phyloP scores from a whole-genome alignment of 2,329 filamentous ascomycete genomes.

The Ceratocystis colombiana region DNA sequence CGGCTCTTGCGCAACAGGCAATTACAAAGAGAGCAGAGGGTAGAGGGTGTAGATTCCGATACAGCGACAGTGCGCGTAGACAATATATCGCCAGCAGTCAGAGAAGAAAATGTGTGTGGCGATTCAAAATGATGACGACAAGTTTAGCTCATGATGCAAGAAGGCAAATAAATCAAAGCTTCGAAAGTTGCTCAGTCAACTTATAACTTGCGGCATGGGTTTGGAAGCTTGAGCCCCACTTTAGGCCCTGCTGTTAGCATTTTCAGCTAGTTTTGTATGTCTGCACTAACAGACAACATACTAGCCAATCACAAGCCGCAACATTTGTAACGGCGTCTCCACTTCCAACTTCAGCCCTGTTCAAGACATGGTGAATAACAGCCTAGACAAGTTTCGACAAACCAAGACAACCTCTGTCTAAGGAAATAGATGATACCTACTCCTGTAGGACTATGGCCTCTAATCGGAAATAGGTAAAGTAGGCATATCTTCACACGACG shows the following conservation, averaged over 20 bases:
- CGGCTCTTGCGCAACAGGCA: not conserved
- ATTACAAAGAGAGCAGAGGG: not conserved
- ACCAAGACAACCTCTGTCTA: no score
- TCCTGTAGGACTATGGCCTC: no score
- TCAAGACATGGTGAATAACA: not conserved
- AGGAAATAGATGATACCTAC: no score
- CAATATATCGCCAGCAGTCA: not conserved
- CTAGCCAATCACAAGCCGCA: not conserved
- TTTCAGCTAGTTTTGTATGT: not conserved
- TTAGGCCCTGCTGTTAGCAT: not conserved
- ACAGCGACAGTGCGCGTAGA: not conserved
- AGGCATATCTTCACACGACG: not conserved
- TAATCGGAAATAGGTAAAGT: no score
- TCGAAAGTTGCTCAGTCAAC: conserved; percentile 3
- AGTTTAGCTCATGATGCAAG: conserved; percentile 2
- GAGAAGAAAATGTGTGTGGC: not conserved
- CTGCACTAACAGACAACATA: not conserved
- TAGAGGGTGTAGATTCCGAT: not conserved
- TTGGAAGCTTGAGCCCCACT: conserved; percentile 8
- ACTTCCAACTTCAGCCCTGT: not conserved
- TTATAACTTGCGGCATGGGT: not conserved
- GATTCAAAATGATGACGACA: not conserved
- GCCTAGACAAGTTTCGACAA: not conserved
- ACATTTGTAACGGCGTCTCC: not conserved
- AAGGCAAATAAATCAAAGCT: conserved; percentile 2